These are phyloP conservation scores for Melampsora abietis-canadensis DNA, from an alignment of 1,284 basidiomycete genomes.

Conservation along the genomic window DNA sequence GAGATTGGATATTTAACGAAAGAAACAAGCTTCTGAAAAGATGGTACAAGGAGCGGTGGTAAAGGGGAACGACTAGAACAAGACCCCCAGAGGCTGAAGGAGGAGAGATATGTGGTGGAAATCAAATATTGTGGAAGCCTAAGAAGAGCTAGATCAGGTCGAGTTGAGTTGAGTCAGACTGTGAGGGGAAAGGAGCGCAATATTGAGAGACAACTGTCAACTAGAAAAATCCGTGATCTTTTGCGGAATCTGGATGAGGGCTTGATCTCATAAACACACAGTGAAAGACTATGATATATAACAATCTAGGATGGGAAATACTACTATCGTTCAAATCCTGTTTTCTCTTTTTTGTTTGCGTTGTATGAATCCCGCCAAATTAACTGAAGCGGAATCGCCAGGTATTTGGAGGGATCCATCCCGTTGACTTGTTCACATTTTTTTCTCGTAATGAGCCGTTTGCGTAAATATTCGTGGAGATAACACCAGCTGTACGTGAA, in stretches of 20 bases:
- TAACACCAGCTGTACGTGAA: conserved; percentile 7
- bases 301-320: neutral
- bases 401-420: neutral
- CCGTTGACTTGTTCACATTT: conserved; percentile 2
- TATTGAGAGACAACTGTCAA: neutral
- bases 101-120: neutral
- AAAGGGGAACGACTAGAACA: neutral
- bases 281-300: neutral
- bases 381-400: conserved; percentile 5
- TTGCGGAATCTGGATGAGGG: neutral
- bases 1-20: neutral
- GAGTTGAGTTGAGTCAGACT: neutral
- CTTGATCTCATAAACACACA: neutral
- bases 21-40: neutral
- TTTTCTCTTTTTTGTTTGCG: neutral
- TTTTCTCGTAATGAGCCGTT: conserved; percentile 1
- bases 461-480: conserved; percentile 8
- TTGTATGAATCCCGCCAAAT: conserved; percentile 7
- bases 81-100: neutral
- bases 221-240: conserved; percentile 1
- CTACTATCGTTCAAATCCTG: neutral
- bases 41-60: conserved; percentile 2
- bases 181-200: neutral
- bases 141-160: neutral
- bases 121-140: neutral